A percentile compares a stretch with the other conserved stretches of the same genome.
phyloP scores from a whole-genome alignment of 2,329 filamentous ascomycete species.

The Dactylellina sp. region DNA sequence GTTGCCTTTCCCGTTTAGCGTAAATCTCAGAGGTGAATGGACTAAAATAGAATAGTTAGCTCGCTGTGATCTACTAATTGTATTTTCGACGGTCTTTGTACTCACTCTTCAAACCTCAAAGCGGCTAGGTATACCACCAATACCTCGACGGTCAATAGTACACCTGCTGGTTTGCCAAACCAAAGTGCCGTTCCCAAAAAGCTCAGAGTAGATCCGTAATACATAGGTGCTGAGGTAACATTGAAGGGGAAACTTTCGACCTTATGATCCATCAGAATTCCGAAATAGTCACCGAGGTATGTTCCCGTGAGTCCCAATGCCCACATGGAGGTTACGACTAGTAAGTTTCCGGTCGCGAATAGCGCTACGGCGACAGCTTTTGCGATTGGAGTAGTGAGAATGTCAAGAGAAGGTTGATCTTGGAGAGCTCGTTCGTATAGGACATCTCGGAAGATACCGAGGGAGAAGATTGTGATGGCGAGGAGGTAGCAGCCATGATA shows the following conservation, averaged over 20 bases:
- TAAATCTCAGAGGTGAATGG: conserved; percentile 96
- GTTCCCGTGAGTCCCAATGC: conserved; percentile 93
- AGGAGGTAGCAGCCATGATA: conserved; percentile 89
- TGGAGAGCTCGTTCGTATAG: conserved; percentile 80
- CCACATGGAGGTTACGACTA: conserved; percentile 91
- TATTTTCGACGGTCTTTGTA: conserved; percentile 67
- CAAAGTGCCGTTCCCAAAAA: conserved; percentile 89
- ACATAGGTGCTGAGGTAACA: conserved; percentile 91
- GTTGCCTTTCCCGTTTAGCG: conserved; percentile 78
- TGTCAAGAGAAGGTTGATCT: conserved; percentile 66
- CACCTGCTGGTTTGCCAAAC: conserved; percentile 86
- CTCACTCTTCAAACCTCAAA: conserved; percentile 60
- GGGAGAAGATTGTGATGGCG: conserved; percentile 86
- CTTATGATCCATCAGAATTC: conserved; percentile 94
- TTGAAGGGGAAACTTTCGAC: conserved; percentile 97
- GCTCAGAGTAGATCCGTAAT: conserved; percentile 90
- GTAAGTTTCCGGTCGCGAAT: conserved; percentile 79
- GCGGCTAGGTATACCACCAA: conserved; percentile 59
- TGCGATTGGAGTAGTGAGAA: conserved; percentile 71
- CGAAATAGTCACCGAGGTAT: conserved; percentile 98
- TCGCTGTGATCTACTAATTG: neutral
- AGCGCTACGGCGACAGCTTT: conserved; percentile 77
- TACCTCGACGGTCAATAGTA: conserved; percentile 66
- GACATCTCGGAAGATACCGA: conserved; percentile 88
- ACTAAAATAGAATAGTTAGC: conserved; percentile 32